Evolutionary conservation across 768 basidiomycete species (phyloP).

Genomic region (Panellus pusillus): DNA sequence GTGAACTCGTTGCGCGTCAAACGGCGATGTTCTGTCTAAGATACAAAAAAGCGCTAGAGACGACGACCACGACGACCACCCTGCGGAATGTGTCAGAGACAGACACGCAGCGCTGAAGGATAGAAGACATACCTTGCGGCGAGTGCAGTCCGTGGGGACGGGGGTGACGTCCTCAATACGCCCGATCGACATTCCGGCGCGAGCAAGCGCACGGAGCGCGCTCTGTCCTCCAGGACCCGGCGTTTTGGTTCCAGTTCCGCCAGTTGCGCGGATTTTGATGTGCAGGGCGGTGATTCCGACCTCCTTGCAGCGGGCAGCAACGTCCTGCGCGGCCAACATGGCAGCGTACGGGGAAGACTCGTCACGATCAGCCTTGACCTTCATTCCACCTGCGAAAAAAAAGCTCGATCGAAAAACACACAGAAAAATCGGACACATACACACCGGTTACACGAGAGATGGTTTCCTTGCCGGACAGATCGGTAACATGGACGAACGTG

Average conservation of each 20-base stretch:
- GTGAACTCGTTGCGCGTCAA: slow-evolving; percentile 80
- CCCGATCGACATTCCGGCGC: slow-evolving; percentile 97
- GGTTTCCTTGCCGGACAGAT: slow-evolving; percentile 98
- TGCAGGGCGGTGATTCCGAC: slow-evolving; percentile 98
- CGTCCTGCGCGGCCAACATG: slow-evolving; percentile 98
- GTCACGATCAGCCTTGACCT: slow-evolving; percentile 99
- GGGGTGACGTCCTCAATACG: slow-evolving; percentile 99
- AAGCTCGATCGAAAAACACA: not conserved
- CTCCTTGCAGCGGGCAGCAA: slow-evolving; percentile 94
- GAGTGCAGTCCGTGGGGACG: slow-evolving; percentile 94
- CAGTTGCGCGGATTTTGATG: slow-evolving; percentile 98
- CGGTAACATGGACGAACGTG: slow-evolving; percentile 98
- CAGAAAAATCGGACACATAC: slow-evolving; percentile 23
- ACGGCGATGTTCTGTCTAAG: slow-evolving; percentile 69
- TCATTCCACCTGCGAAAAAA: slow-evolving; percentile 81
- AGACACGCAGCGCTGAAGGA: slow-evolving; percentile 3
- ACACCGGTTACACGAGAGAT: slow-evolving; percentile 96
- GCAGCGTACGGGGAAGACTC: slow-evolving; percentile 97
- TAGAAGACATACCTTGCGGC: slow-evolving; percentile 76
- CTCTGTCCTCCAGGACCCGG: slow-evolving; percentile 98
- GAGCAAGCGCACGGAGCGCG: slow-evolving; percentile 96
- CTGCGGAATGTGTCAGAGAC: slow-evolving; percentile 36
- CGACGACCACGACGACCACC: slow-evolving; percentile 99
- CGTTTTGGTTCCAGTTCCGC: slow-evolving; percentile 97
- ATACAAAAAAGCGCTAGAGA: slow-evolving; percentile 50